Evolutionary conservation across 1,284 basidiomycete species (phyloP).

Genomic region (Xerocomus minutiporus): DNA sequence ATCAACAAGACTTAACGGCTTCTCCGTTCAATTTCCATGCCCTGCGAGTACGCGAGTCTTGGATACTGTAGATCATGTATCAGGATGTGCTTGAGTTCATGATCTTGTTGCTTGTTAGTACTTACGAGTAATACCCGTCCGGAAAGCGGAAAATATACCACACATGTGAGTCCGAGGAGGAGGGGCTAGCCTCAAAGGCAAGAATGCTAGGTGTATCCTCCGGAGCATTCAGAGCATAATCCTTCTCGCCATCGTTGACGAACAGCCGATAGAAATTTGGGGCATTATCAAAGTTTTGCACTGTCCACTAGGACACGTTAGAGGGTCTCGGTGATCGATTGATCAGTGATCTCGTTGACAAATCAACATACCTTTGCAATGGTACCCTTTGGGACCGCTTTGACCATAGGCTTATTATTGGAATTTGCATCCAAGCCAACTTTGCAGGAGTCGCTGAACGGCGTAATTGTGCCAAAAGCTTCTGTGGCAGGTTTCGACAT

Average conservation of each 20-base stretch:
- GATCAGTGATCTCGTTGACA: neutral
- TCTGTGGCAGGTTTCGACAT: neutral
- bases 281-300: slow-evolving; percentile 3
- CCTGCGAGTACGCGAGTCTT: slow-evolving; percentile 2
- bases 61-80: slow-evolving; percentile 2
- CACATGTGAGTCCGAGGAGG: slow-evolving; percentile 5
- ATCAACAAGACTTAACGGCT: slow-evolving; percentile 1
- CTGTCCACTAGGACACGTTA: slow-evolving; percentile 3
- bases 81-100: neutral
- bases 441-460: neutral
- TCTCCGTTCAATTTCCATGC: slow-evolving; percentile 7
- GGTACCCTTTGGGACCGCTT: slow-evolving; percentile 1
- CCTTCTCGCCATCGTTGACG: slow-evolving; percentile 8
- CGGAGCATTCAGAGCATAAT: neutral
- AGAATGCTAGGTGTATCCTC: neutral
- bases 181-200: slow-evolving; percentile 3
- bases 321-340: too few species aligned
- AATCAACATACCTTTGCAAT: slow-evolving; percentile 2
- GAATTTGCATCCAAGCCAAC: neutral
- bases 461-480: slow-evolving; percentile 6
- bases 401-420: neutral
- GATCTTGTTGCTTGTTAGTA: neutral
- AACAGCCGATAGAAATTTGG: slow-evolving; percentile 8
- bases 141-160: slow-evolving; percentile 4
- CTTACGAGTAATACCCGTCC: slow-evolving; percentile 7